Percentiles rank a stretch among this genome's conserved stretches.
Evolutionary conservation across 2,329 filamentous ascomycete genomes (phyloP).

Genomic region (Curvularia lunata): DNA sequence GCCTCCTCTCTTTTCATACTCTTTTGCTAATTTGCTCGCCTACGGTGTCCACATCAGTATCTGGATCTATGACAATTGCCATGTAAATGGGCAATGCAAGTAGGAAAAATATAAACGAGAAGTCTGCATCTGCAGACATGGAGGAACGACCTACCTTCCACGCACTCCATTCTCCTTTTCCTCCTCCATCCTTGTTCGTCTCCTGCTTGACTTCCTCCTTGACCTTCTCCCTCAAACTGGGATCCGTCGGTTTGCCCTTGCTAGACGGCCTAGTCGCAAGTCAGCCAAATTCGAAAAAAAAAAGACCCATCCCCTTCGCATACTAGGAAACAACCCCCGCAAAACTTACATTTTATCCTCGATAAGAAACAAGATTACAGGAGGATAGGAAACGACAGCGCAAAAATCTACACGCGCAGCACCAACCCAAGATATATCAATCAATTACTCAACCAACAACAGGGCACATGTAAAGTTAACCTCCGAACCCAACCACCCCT

Average conservation of each 20-base stretch:
- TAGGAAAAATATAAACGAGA: background rate
- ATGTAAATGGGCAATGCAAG: background rate
- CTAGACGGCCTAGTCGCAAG: constrained; percentile 42
- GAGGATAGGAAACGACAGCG: no score
- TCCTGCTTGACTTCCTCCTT: constrained; percentile 56
- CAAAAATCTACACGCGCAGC: background rate
- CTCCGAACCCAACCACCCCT: background rate
- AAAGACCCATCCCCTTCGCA: background rate
- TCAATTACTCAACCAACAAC: background rate
- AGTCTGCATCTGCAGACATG: background rate
- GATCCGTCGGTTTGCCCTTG: constrained; percentile 56
- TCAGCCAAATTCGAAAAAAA: background rate
- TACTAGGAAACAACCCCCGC: background rate
- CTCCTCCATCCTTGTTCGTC: constrained; percentile 54
- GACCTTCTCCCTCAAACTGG: constrained; percentile 53
- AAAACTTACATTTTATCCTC: background rate
- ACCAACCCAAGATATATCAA: background rate
- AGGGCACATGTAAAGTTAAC: background rate
- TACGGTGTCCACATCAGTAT: constrained; percentile 14
- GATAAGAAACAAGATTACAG: no score
- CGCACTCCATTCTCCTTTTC: constrained; percentile 56
- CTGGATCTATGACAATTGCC: background rate
- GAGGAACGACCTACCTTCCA: constrained; percentile 51
- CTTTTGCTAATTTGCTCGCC: constrained; percentile 53
- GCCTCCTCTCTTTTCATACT: constrained; percentile 51